These are phyloP conservation scores for Amyloporia xantha DNA, from an alignment of 768 basidiomycete genomes.

Conservation along the genomic window DNA sequence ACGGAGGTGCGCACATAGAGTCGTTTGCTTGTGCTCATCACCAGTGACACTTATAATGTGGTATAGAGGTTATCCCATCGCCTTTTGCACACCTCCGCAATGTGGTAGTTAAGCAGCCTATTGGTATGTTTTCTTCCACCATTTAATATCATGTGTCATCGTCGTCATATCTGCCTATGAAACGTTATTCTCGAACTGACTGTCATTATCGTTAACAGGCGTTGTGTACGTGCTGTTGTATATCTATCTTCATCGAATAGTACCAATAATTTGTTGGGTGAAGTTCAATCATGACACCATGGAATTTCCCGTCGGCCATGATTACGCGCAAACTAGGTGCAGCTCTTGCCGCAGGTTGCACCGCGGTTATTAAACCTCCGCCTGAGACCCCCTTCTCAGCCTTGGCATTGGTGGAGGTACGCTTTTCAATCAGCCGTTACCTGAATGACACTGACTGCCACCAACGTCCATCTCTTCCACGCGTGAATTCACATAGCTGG, in stretches of 20 bases:
- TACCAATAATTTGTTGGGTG: not conserved
- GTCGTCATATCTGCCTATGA: not conserved
- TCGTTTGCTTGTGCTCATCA: too few relatives aligned
- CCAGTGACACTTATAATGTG: too few relatives aligned
- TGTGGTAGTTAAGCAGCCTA: conserved; percentile 88
- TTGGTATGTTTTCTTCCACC: conserved; percentile 43
- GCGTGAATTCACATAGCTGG: too few relatives aligned
- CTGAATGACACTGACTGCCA: too few relatives aligned
- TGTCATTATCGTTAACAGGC: conserved; percentile 24
- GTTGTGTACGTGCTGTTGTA: conserved; percentile 35
- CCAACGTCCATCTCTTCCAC: too few relatives aligned
- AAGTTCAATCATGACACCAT: conserved; percentile 76
- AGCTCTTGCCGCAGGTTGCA: conserved; percentile 94
- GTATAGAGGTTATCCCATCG: conserved; percentile 81
- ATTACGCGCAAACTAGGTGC: conserved; percentile 86
- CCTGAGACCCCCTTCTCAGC: conserved; percentile 93
- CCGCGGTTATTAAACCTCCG: conserved; percentile 90
- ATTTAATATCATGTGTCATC: too few relatives aligned
- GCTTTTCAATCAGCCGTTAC: too few relatives aligned
- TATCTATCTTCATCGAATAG: not conserved
- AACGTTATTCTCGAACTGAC: not conserved
- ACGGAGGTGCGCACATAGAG: conserved; percentile 63
- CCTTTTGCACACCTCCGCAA: conserved; percentile 65
- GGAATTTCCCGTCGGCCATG: conserved; percentile 97
- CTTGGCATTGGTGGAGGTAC: conserved; percentile 85